Conservation (phyloP, 108 stramenopile species). For the Skeletonema menzelii region DNA sequence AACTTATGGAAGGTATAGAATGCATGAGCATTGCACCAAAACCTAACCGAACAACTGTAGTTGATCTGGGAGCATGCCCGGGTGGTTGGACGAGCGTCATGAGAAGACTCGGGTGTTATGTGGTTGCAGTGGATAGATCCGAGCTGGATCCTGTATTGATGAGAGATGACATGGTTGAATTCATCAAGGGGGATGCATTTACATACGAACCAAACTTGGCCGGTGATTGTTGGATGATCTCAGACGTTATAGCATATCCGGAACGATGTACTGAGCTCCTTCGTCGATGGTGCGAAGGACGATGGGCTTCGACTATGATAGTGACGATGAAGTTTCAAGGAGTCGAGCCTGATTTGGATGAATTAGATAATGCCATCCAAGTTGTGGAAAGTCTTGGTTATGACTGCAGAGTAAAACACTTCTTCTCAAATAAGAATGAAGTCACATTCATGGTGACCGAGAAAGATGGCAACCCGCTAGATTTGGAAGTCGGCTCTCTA, state of each 20-base stretch:
- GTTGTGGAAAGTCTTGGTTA: conserved; percentile 36
- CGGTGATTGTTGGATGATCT: conserved; percentile 54
- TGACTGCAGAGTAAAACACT: conserved; percentile 48
- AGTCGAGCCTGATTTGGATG: conserved; percentile 33
- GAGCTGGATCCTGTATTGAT: conserved; percentile 45
- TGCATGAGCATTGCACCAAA: conserved; percentile 36
- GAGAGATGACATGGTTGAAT: conserved; percentile 45
- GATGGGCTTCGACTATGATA: conserved; percentile 42
- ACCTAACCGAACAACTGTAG: conserved; percentile 9
- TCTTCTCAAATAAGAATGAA: conserved; percentile 74
- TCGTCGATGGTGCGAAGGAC: conserved; percentile 38
- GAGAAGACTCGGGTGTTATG: conserved; percentile 31
- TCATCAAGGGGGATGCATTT: conserved; percentile 64
- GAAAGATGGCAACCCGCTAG: not conserved
- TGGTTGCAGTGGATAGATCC: conserved; percentile 57
- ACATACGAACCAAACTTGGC: conserved; percentile 27
- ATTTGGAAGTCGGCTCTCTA: conserved; percentile 7
- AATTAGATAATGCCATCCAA: conserved; percentile 26
- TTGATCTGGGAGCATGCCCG: conserved; percentile 63
- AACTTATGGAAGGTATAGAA: conserved; percentile 55
- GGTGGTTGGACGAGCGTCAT: conserved; percentile 62
- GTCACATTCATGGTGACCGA: conserved; percentile 54
- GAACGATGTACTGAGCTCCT: conserved; percentile 49
- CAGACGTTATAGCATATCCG: conserved; percentile 66
- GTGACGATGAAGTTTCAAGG: conserved; percentile 68